These are phyloP conservation scores for Cutaneotrichosporon dermatis DNA, from an alignment of 1,284 basidiomycete species.

Conservation along the genomic window DNA sequence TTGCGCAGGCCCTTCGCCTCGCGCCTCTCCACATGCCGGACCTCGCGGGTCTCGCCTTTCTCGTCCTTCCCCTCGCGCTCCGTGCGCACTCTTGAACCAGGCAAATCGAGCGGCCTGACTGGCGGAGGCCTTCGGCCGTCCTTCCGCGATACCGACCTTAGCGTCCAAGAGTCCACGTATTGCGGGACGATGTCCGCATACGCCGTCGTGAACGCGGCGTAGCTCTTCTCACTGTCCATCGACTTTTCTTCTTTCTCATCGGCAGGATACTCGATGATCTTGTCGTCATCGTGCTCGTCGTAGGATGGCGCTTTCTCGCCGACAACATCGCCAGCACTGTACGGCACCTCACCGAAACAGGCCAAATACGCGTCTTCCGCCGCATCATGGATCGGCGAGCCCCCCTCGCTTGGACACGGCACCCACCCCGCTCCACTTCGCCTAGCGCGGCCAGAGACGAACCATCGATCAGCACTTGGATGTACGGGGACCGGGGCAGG, in stretches of 20 bases:
- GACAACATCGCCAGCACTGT: not conserved
- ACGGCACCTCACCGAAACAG: not conserved
- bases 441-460: not conserved
- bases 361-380: constrained; percentile 1
- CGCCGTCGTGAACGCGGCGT: not conserved
- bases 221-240: not conserved
- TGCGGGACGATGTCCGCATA: not conserved
- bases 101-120: not conserved
- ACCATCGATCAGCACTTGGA: not conserved
- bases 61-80: not conserved
- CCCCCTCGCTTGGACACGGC: not conserved
- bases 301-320: not conserved
- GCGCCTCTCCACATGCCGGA: no score
- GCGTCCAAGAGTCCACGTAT: no score
- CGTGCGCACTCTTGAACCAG: not conserved
- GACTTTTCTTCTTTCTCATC: not conserved
- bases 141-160: not conserved
- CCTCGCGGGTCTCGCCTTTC: no score
- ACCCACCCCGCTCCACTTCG: not conserved
- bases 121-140: not conserved
- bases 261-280: not conserved
- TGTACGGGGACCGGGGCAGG: not conserved
- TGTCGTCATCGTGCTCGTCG: not conserved
- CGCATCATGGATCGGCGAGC: not conserved
- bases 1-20: no score